Conservation (phyloP, 257 asterid genomes). For the Solanum pimpinellifolium region DNA sequence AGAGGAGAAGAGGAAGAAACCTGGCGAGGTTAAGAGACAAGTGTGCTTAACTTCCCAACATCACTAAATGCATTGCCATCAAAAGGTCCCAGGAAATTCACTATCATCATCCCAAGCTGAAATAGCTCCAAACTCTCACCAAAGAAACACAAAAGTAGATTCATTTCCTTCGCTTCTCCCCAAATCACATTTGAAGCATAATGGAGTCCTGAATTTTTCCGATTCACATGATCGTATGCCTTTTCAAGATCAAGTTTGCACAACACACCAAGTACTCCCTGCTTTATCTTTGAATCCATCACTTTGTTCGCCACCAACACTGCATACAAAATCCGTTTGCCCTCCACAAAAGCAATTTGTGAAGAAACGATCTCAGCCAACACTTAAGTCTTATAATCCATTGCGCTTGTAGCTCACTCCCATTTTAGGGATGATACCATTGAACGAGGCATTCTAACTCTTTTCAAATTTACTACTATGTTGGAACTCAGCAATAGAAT, state of each 20-base stretch:
- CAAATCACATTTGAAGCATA: neutral
- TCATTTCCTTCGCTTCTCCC: neutral
- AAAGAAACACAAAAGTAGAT: neutral
- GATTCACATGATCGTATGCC: neutral
- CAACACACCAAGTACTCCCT: neutral
- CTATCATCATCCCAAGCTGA: constrained; percentile 61
- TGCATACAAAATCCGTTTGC: neutral
- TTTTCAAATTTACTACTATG: neutral
- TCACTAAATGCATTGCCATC: constrained; percentile 47
- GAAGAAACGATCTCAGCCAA: neutral
- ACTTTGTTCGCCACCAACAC: neutral
- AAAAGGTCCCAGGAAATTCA: constrained; percentile 42
- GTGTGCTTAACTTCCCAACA: constrained; percentile 41
- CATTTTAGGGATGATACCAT: neutral
- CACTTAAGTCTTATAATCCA: neutral
- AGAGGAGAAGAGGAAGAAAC: constrained; percentile 22
- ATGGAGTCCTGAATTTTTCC: neutral
- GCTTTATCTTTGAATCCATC: neutral
- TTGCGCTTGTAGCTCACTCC: neutral
- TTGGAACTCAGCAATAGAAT: neutral
- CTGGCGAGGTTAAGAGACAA: constrained; percentile 94
- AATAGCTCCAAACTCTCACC: constrained; percentile 24
- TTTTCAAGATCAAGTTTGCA: neutral
- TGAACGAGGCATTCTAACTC: neutral
- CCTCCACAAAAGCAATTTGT: neutral